Evolutionary conservation across 2,329 filamentous ascomycete species (phyloP).

Genomic region (Cladosporium sp.): DNA sequence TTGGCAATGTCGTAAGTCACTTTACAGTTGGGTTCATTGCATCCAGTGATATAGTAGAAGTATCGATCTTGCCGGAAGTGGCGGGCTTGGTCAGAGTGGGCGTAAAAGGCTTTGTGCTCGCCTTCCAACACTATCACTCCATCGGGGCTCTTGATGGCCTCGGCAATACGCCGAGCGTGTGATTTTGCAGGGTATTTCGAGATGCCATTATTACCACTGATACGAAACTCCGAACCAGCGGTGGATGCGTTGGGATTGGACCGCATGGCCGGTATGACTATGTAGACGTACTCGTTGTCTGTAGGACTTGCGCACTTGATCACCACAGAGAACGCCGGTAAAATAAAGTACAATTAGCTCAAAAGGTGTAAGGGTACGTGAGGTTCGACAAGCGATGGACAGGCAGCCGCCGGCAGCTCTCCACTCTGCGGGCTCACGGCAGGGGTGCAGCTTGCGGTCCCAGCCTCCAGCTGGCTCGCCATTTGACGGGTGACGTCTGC

Average conservation of each 20-base stretch:
- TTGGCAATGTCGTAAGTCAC: slow-evolving; percentile 73
- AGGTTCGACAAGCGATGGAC: no score
- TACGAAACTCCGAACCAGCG: not conserved
- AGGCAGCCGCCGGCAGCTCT: no score
- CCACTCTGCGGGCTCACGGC: not conserved
- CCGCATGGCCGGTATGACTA: not conserved
- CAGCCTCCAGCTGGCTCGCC: no score
- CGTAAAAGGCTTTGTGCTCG: slow-evolving; percentile 18
- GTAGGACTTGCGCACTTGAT: no score
- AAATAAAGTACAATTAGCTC: no score
- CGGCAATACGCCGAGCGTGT: slow-evolving; percentile 74
- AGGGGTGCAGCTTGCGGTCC: not conserved
- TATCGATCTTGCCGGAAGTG: slow-evolving; percentile 73
- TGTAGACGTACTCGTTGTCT: no score
- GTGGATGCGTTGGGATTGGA: not conserved
- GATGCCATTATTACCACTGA: not conserved
- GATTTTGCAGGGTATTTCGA: slow-evolving; percentile 72
- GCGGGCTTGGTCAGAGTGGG: slow-evolving; percentile 74
- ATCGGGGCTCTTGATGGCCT: slow-evolving; percentile 58
- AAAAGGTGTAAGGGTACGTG: no score
- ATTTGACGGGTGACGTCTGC: slow-evolving; percentile 3
- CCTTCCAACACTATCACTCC: slow-evolving; percentile 83
- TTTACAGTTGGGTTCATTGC: slow-evolving; percentile 70
- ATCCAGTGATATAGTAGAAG: slow-evolving; percentile 94
- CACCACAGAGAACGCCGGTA: no score